phyloP scores from a whole-genome alignment of 2,329 filamentous ascomycete genomes.

The Diaporthe citri region DNA sequence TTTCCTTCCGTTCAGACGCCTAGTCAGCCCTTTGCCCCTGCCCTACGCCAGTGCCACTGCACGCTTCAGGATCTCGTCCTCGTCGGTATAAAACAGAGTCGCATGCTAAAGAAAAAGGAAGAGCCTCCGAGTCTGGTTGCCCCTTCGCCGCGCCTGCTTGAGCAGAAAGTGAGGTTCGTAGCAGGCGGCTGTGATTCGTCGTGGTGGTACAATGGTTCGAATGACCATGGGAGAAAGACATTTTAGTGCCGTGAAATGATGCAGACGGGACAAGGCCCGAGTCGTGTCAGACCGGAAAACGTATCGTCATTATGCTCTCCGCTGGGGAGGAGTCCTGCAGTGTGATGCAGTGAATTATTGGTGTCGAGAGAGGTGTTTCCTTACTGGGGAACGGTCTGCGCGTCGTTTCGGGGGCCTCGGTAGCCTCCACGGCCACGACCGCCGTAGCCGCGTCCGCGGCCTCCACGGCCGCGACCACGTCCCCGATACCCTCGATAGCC shows the following conservation, averaged over 20 bases:
- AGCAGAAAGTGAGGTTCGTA: neutral
- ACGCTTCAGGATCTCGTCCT: slow-evolving; percentile 11
- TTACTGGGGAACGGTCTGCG: slow-evolving; percentile 31
- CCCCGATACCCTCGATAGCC: slow-evolving; percentile 82
- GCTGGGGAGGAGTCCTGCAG: neutral
- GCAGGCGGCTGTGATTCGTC: slow-evolving; percentile 19
- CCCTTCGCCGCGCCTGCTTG: neutral
- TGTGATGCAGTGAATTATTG: neutral
- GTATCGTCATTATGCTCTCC: slow-evolving; percentile 24
- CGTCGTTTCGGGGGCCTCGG: slow-evolving; percentile 46
- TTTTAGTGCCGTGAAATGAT: slow-evolving; percentile 29
- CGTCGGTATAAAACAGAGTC: slow-evolving; percentile 17
- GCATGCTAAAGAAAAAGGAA: slow-evolving; percentile 17
- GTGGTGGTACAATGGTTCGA: slow-evolving; percentile 32
- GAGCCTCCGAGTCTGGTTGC: slow-evolving; percentile 4
- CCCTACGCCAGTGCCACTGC: slow-evolving; percentile 32
- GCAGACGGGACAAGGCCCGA: slow-evolving; percentile 13
- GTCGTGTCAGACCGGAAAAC: neutral
- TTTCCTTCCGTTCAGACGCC: slow-evolving; percentile 34
- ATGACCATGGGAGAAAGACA: slow-evolving; percentile 17
- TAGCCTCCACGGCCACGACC: slow-evolving; percentile 52
- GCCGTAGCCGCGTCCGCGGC: slow-evolving; percentile 58
- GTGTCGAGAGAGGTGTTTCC: neutral
- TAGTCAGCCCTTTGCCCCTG: slow-evolving; percentile 14
- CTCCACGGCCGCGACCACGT: slow-evolving; percentile 79